Evolutionary conservation across 2,329 filamentous ascomycete genomes (phyloP), one percentile per base, ranked within the genome.

Genomic region (Trichoderma aggressivum): DNA sequence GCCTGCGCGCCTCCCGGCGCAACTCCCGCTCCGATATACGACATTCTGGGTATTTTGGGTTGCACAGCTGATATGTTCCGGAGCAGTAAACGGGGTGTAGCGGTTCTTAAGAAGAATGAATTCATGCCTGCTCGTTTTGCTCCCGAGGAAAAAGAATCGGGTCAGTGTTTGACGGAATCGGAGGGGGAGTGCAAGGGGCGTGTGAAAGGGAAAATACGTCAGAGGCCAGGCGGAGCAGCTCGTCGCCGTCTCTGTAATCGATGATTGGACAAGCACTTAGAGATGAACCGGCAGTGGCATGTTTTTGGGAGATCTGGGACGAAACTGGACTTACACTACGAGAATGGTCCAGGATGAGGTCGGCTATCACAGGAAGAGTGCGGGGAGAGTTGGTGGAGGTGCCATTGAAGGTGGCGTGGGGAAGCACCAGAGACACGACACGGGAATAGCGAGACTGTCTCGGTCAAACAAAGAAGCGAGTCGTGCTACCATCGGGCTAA

Each of bases 1-100:
- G 74, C 75, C 24, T 74, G 55, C 14, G 26, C 56, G 36, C 36
- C 61, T 30, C 62, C 21, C 11, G 28, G 24, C 43, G 64, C 55
- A n/a, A 36, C 30, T 56, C 55, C 65, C 32, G 68, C 50, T 34
- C 60, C 32, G 50, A 70, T 34, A 7, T 69, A 69, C 8, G 65
- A 69, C 65, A 69, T 69, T 36, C 58, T 69, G n/a, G 59, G 14
- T 4, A 36, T 58, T n/a, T 11, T 69, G 21, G 6, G 34, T 24
- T 50, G 56, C 3, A 69, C 4, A 43, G 30, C 18, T 21, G 58
- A 56, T 7, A 10, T 62, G 7, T 30, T 60, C 18, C 43, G 30
- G 53, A 70, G 36, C 7, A 59, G 2, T 36, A 65, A 14, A 36
- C 68, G 68, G n/a, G 68, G 53, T 26, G 34, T 30, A 5, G 60